These are phyloP conservation scores for Hansfordia pulvinata DNA, from an alignment of 2,329 filamentous ascomycete species.

Conservation along the genomic window DNA sequence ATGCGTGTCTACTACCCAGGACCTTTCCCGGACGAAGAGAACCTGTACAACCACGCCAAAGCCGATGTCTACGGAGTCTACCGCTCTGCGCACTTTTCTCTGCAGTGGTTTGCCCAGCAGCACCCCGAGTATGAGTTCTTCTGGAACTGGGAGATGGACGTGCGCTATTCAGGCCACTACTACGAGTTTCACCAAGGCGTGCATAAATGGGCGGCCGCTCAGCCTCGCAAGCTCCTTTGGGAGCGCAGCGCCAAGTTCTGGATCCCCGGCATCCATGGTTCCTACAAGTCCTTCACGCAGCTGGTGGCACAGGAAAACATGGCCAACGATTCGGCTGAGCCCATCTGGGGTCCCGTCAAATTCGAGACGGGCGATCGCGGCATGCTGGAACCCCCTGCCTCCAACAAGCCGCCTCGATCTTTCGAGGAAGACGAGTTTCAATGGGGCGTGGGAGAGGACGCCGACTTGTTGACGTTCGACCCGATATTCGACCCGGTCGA, in stretches of 20 bases:
- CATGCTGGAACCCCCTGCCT: conserved; percentile 38
- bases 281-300: conserved; percentile 40
- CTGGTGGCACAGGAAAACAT: conserved; percentile 39
- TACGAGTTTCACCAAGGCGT: conserved; percentile 43
- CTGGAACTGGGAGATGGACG: conserved; percentile 35
- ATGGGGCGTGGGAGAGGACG: conserved; percentile 43
- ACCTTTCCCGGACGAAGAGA: conserved; percentile 41
- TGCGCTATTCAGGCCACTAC: conserved; percentile 27
- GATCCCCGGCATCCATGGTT: conserved; percentile 39
- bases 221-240: conserved; percentile 48
- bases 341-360: conserved; percentile 46
- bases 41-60: conserved; percentile 22
- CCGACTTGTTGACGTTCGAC: conserved; percentile 46
- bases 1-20: conserved; percentile 50
- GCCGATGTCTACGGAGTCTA: conserved; percentile 40
- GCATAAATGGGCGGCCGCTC: conserved; percentile 37
- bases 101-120: conserved; percentile 30
- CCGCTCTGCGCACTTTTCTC: conserved; percentile 26
- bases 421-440: conserved; percentile 53
- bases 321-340: conserved; percentile 13
- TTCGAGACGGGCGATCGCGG: conserved; percentile 25
- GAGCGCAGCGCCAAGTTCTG: conserved; percentile 49
- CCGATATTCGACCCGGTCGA: conserved; percentile 43
- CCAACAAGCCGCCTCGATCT: conserved; percentile 42
- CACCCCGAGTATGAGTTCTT: conserved; percentile 31